Evolutionary conservation across 495 filamentous ascomycete species (phyloP).

Genomic region (Chaetomium tenue): DNA sequence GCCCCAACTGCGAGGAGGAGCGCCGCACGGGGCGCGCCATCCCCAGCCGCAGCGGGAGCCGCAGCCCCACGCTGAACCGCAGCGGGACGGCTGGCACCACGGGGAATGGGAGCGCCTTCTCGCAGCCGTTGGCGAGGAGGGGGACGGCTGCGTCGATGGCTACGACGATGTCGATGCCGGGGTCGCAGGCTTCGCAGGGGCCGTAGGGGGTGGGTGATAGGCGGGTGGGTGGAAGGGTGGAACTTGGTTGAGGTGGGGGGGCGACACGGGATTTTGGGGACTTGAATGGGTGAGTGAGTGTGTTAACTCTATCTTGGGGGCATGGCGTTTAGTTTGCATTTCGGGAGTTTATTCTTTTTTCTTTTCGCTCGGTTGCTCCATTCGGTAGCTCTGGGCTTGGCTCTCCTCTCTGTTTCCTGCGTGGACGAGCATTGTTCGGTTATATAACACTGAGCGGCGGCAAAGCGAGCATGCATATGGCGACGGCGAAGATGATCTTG

Average conservation of each 20-base stretch:
- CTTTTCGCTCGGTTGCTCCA: neutral
- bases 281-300: neutral
- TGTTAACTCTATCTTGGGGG: neutral
- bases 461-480: neutral
- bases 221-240: neutral
- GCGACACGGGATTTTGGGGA: neutral
- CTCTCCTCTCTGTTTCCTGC: slow-evolving; percentile 4
- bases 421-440: slow-evolving; percentile 8
- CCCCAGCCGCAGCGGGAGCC: slow-evolving; percentile 10
- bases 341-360: neutral
- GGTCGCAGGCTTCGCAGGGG: neutral
- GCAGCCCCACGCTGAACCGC: slow-evolving; percentile 23
- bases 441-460: slow-evolving; percentile 7
- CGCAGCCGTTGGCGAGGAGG: slow-evolving; percentile 6
- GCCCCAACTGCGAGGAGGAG: slow-evolving; percentile 34
- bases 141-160: slow-evolving; percentile 2
- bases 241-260: neutral
- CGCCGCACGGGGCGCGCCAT: slow-evolving; percentile 22
- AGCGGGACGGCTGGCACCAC: slow-evolving; percentile 6
- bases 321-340: neutral
- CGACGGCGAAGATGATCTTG: neutral
- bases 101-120: neutral
- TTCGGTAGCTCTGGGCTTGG: neutral
- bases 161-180: neutral
- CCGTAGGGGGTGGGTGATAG: neutral